phyloP scores from a whole-genome alignment of 164 flowering plant genomes.

The Magnolia sinica region DNA sequence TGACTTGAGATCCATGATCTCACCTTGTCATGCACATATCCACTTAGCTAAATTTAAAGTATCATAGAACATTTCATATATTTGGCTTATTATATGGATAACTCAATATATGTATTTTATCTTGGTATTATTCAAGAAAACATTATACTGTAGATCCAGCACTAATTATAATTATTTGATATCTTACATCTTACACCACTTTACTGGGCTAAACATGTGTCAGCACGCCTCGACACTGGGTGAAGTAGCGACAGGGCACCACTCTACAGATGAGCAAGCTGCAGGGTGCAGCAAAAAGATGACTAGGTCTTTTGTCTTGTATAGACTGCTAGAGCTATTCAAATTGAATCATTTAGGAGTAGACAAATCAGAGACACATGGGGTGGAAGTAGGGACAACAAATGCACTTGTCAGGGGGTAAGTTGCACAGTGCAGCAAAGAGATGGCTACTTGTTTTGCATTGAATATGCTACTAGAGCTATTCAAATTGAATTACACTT shows the following conservation, averaged over 20 bases:
- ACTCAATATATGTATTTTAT: background rate
- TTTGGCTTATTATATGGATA: background rate
- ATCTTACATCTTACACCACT: background rate
- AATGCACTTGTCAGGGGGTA: background rate
- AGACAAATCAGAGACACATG: too few relatives aligned
- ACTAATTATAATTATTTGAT: too few relatives aligned
- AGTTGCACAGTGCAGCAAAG: background rate
- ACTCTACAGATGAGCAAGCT: background rate
- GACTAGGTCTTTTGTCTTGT: background rate
- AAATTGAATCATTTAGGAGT: background rate
- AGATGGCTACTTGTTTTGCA: too few relatives aligned
- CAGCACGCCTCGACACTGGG: background rate
- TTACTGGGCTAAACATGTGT: background rate
- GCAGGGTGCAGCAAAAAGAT: background rate
- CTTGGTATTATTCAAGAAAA: background rate
- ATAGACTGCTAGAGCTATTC: background rate
- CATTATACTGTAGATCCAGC: background rate
- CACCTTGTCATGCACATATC: background rate
- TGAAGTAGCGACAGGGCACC: background rate
- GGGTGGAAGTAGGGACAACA: too few relatives aligned
- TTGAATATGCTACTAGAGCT: background rate
- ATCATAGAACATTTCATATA: background rate
- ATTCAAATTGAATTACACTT: too few relatives aligned
- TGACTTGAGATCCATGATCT: background rate
- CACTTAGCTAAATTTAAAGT: background rate